Conservation (phyloP, 805 yeast genomes). For the Saturnispora bothae region DNA sequence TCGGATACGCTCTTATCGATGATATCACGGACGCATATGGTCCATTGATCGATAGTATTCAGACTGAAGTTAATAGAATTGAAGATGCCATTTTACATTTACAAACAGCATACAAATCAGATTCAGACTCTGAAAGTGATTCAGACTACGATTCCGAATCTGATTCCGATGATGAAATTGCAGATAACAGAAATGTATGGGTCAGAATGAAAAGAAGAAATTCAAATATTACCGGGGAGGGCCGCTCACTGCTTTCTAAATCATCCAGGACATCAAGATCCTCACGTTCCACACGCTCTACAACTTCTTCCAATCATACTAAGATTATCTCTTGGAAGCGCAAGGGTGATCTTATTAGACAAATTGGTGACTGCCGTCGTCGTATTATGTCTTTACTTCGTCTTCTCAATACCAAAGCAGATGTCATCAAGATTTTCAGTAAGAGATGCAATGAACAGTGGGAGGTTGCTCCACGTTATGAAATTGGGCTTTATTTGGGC, state of each 20-base stretch:
- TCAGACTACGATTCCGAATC: constrained; percentile 35
- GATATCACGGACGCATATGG: constrained; percentile 97
- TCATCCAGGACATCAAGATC: constrained; percentile 13
- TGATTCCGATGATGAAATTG: constrained; percentile 30
- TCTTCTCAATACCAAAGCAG: constrained; percentile 85
- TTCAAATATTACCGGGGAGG: constrained; percentile 21
- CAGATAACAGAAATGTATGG: constrained; percentile 25
- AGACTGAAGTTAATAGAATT: constrained; percentile 87
- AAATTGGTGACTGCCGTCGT: constrained; percentile 93
- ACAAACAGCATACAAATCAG: constrained; percentile 57
- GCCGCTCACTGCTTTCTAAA: constrained; percentile 12
- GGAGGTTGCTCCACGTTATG: constrained; percentile 70
- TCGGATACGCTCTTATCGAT: constrained; percentile 91
- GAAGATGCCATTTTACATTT: constrained; percentile 83
- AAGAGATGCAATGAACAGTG: constrained; percentile 81
- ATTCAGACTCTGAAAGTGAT: constrained; percentile 34
- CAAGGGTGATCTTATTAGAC: constrained; percentile 88
- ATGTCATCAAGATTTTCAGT: constrained; percentile 92
- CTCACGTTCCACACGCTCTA: constrained; percentile 16
- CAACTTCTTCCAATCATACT: constrained; percentile 30
- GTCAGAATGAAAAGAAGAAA: constrained; percentile 22
- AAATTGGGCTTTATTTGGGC: constrained; percentile 88
- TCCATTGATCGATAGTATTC: constrained; percentile 90
- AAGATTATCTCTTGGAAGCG: constrained; percentile 65
- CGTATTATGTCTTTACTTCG: constrained; percentile 85